A percentile compares a stretch with the other conserved stretches of the same genome.
Conservation (phyloP, 495 filamentous ascomycete species). For the Aspergillus egyptiacus region DNA sequence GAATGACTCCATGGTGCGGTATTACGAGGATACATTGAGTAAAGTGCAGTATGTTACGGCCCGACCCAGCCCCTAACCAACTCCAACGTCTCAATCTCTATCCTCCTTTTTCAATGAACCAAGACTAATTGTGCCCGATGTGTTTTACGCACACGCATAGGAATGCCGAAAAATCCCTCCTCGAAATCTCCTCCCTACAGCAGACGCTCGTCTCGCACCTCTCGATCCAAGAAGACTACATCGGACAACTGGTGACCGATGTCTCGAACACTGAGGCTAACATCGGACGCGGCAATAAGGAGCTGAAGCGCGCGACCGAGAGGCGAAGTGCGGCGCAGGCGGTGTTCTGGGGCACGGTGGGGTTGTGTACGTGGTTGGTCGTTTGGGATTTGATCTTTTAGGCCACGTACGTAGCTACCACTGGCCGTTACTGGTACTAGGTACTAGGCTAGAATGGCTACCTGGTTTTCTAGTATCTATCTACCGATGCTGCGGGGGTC, state of each 20-base stretch:
- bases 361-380: conserved; percentile 73
- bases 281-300: conserved; percentile 80
- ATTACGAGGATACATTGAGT: conserved; percentile 84
- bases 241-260: conserved; percentile 84
- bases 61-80: not conserved
- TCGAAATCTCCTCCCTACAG: conserved; percentile 92
- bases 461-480: too few relatives aligned
- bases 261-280: conserved; percentile 75
- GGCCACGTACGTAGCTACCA: too few relatives aligned
- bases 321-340: conserved; percentile 76
- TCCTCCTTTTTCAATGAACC: too few relatives aligned
- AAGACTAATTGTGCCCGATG: not conserved
- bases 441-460: too few relatives aligned
- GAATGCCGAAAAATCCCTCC: conserved; percentile 79
- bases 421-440: too few relatives aligned
- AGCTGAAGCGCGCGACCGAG: conserved; percentile 80
- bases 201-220: conserved; percentile 81
- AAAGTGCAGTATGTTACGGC: conserved; percentile 67
- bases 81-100: not conserved
- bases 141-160: conserved; percentile 34
- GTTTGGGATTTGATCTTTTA: conserved; percentile 95
- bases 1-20: conserved; percentile 84
- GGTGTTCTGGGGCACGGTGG: conserved; percentile 82
- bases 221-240: conserved; percentile 73
- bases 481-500: too few relatives aligned